These are phyloP conservation scores for Penicillium sp. DNA, from an alignment of 2,329 filamentous ascomycete genomes.

Conservation along the genomic window DNA sequence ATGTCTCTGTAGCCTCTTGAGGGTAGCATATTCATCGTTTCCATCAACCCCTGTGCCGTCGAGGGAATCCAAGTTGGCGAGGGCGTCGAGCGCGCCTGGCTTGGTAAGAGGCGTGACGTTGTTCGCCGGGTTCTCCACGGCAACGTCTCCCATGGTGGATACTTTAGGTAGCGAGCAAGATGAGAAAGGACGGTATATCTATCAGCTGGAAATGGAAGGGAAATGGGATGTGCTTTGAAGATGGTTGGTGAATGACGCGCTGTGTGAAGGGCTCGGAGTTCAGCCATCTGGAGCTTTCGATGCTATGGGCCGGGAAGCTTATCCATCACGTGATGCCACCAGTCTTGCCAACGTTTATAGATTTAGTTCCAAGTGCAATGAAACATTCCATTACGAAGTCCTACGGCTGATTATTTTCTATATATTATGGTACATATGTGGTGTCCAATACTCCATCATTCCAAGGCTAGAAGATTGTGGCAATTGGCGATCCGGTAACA, in stretches of 20 bases:
- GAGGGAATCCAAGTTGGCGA: slow-evolving; percentile 86
- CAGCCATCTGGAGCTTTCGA: slow-evolving; percentile 21
- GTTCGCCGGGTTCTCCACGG: slow-evolving; percentile 78
- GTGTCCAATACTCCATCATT: neutral
- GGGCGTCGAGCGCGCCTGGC: slow-evolving; percentile 69
- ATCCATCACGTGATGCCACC: slow-evolving; percentile 8
- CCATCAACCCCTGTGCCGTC: slow-evolving; percentile 79
- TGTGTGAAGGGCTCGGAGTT: slow-evolving; percentile 19
- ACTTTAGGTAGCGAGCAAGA: neutral
- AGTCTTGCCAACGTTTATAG: neutral
- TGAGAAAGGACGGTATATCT: neutral
- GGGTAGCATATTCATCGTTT: slow-evolving; percentile 87
- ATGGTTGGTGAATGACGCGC: slow-evolving; percentile 13
- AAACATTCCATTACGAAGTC: neutral
- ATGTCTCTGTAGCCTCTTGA: slow-evolving; percentile 96
- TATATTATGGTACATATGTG: no score
- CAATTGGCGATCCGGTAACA: neutral
- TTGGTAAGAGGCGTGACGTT: slow-evolving; percentile 77
- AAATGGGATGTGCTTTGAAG: slow-evolving; percentile 2
- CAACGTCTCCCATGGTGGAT: slow-evolving; percentile 75
- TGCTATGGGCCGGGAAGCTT: slow-evolving; percentile 10
- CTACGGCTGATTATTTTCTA: neutral
- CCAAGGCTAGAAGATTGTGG: neutral
- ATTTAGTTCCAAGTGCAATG: neutral
- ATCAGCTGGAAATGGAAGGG: neutral